phyloP scores from a whole-genome alignment of 1,284 basidiomycete genomes.

The Apiotrichum sp. region DNA sequence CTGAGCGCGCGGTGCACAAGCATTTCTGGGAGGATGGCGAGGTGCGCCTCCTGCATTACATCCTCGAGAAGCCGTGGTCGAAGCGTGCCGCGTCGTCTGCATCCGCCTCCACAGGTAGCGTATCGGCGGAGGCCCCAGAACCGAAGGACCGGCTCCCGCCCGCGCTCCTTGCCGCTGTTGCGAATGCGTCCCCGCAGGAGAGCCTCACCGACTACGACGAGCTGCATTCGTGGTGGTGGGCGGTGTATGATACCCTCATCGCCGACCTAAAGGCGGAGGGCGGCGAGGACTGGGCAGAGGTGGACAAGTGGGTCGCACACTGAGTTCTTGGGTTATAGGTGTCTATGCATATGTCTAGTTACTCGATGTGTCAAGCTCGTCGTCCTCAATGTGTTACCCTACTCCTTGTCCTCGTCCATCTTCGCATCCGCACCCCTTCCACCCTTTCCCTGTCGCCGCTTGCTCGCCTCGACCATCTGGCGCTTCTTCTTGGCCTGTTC shows the following conservation, averaged over 20 bases:
- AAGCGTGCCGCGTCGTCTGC: conserved; percentile 10
- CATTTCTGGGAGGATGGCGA: conserved; percentile 48
- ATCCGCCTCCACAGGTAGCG: no score
- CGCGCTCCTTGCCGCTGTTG: conserved; percentile 27
- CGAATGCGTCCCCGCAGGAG: conserved; percentile 22
- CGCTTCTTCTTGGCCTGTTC: conserved; percentile 67
- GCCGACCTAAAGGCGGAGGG: conserved; percentile 29
- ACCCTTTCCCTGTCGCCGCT: conserved; percentile 36
- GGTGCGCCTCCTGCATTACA: conserved; percentile 47
- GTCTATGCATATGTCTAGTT: no score
- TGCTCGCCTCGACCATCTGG: conserved; percentile 49
- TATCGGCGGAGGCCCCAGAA: not conserved
- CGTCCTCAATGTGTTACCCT: not conserved
- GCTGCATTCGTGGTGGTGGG: conserved; percentile 48
- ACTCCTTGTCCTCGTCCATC: not conserved
- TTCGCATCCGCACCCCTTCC: conserved; percentile 3
- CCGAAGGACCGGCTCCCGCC: conserved; percentile 16
- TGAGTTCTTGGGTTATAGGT: not conserved
- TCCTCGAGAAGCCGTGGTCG: conserved; percentile 46
- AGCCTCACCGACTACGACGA: conserved; percentile 33
- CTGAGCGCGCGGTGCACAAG: conserved; percentile 43
- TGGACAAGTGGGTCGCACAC: conserved; percentile 30
- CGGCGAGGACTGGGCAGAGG: conserved; percentile 30
- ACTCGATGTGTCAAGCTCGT: not conserved
- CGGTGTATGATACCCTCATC: conserved; percentile 41